phyloP scores from a whole-genome alignment of 2,329 filamentous ascomycete genomes.

The Pseudopyricularia cyperi region DNA sequence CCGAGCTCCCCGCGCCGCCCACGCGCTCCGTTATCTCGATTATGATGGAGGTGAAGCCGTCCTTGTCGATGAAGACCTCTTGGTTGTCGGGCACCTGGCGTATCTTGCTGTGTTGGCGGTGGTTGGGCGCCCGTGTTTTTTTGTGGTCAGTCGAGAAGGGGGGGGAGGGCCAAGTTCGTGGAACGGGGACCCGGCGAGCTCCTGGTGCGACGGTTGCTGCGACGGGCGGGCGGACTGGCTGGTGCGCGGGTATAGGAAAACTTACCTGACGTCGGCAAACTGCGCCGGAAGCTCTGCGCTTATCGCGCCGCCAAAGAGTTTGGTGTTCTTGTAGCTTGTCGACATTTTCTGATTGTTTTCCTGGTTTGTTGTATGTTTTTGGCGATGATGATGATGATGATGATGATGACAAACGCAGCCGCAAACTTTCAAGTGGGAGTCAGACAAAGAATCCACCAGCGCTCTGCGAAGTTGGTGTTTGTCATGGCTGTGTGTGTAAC shows the following conservation, averaged over 20 bases:
- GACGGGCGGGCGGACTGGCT: no score
- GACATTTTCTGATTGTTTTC: no score
- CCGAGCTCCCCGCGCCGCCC: slow-evolving; percentile 34
- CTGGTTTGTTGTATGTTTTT: no score
- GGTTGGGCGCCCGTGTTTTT: background rate
- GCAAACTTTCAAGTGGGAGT: no score
- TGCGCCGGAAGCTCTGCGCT: slow-evolving; percentile 51
- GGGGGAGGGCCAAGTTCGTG: background rate
- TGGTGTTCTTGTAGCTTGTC: slow-evolving; percentile 36
- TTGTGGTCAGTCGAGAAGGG: background rate
- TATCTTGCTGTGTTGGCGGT: slow-evolving; percentile 39
- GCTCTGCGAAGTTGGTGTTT: no score
- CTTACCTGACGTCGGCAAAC: slow-evolving; percentile 61
- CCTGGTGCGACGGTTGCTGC: background rate
- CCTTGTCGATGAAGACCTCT: slow-evolving; percentile 77
- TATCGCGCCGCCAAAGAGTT: slow-evolving; percentile 63
- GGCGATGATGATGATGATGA: no score
- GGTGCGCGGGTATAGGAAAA: no score
- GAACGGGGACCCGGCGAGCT: background rate
- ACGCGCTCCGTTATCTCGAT: slow-evolving; percentile 84
- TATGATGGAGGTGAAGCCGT: slow-evolving; percentile 77
- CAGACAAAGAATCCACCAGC: no score
- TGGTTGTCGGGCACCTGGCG: slow-evolving; percentile 76
- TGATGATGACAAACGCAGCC: no score
- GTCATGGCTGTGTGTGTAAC: no score